These are phyloP conservation scores for Pythium sukuiense DNA, from an alignment of 352 stramenopile genomes.

Conservation along the genomic window DNA sequence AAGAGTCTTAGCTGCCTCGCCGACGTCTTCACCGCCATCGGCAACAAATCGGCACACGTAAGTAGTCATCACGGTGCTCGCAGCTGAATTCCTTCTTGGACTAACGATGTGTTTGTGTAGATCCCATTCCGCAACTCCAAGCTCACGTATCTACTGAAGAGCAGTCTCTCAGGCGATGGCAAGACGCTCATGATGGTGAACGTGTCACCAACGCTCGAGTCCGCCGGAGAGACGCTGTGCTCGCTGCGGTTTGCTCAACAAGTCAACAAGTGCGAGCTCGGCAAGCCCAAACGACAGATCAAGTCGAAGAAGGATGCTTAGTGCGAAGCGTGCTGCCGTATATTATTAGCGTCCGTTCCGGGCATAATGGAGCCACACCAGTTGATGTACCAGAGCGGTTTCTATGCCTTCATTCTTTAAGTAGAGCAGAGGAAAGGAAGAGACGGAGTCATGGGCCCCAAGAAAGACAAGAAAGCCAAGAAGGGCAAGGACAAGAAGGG, in stretches of 20 bases:
- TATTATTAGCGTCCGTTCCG: constrained; percentile 28
- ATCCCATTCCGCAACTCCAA: constrained; percentile 99
- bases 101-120: constrained; percentile 26
- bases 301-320: constrained; percentile 65
- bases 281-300: constrained; percentile 92
- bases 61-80: constrained; percentile 20
- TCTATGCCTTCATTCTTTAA: neutral
- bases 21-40: constrained; percentile 98
- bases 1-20: constrained; percentile 98
- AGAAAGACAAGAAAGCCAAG: constrained; percentile 79
- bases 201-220: constrained; percentile 94
- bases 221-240: constrained; percentile 95
- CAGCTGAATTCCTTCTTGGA: neutral
- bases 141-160: constrained; percentile 98
- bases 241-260: constrained; percentile 96
- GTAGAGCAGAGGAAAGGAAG: no score
- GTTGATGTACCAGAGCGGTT: constrained; percentile 7
- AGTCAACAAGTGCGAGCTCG: constrained; percentile 97
- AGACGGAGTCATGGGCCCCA: constrained; percentile 41
- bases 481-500: constrained; percentile 80
- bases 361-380: constrained; percentile 7
- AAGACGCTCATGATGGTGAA: constrained; percentile 99
- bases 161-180: constrained; percentile 96
- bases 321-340: constrained; percentile 2
- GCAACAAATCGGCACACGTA: constrained; percentile 94